Percentiles rank a stretch among this genome's conserved stretches.
Evolutionary conservation across 2,329 filamentous ascomycete species (phyloP).

Genomic region (Leptosphaerulina australis): DNA sequence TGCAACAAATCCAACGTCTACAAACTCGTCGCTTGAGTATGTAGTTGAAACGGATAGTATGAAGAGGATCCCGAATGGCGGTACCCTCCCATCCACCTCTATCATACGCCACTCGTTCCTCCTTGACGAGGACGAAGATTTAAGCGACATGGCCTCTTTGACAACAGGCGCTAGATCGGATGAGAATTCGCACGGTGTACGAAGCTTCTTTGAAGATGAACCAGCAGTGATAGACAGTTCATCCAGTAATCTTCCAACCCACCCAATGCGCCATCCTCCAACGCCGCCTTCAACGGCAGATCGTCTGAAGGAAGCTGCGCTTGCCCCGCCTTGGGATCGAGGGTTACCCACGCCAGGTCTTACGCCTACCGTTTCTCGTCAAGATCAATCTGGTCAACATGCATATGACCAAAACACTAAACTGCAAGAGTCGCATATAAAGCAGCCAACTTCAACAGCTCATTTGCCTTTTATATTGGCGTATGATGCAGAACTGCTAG

Average conservation of each 20-base stretch:
- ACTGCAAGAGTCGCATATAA: slow-evolving; percentile 33
- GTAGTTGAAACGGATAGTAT: slow-evolving; percentile 60
- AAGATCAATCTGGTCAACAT: slow-evolving; percentile 29
- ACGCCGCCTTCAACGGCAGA: slow-evolving; percentile 53
- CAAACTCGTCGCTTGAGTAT: slow-evolving; percentile 58
- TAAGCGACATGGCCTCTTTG: slow-evolving; percentile 61
- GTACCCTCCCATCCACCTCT: slow-evolving; percentile 48
- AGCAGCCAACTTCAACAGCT: slow-evolving; percentile 24
- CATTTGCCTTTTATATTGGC: slow-evolving; percentile 82
- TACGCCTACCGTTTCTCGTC: slow-evolving; percentile 42
- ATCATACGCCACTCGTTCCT: slow-evolving; percentile 54
- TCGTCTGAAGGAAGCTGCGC: slow-evolving; percentile 30
- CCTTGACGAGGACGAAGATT: slow-evolving; percentile 60
- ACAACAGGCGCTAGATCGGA: slow-evolving; percentile 57
- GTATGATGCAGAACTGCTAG: slow-evolving; percentile 78
- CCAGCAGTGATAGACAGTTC: slow-evolving; percentile 44
- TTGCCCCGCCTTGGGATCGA: slow-evolving; percentile 42
- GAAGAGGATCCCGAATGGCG: slow-evolving; percentile 54
- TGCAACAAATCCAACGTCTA: slow-evolving; percentile 38
- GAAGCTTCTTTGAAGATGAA: slow-evolving; percentile 59
- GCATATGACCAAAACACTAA: slow-evolving; percentile 28
- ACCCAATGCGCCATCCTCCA: slow-evolving; percentile 49
- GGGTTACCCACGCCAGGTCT: slow-evolving; percentile 48
- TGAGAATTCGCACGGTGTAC: slow-evolving; percentile 47
- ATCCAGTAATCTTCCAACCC: slow-evolving; percentile 33